Conservation (phyloP, 371 early-diverging fungal species). For the Apophysomyces ossiformis region DNA sequence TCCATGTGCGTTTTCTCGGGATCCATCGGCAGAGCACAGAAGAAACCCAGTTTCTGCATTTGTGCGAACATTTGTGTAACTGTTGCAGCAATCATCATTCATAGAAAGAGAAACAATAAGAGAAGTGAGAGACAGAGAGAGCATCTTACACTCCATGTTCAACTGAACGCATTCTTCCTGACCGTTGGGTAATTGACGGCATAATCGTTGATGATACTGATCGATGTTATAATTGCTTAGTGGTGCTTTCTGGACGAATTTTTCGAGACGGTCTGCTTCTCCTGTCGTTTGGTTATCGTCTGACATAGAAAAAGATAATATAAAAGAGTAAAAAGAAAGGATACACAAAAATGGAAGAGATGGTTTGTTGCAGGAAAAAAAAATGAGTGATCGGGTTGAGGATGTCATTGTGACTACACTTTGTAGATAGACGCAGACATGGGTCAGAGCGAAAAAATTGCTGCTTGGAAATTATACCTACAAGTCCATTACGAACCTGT, state of each 20-base stretch:
- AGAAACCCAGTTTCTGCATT: slow-evolving; percentile 65
- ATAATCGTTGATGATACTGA: slow-evolving; percentile 48
- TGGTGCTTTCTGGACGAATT: slow-evolving; percentile 47
- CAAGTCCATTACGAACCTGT: too few species aligned
- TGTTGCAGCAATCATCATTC: slow-evolving; percentile 15
- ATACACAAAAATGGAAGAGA: too few species aligned
- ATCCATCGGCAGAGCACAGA: slow-evolving; percentile 61
- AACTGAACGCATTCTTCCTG: slow-evolving; percentile 51
- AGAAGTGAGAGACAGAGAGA: not conserved
- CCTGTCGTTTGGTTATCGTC: not conserved
- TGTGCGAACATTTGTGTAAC: slow-evolving; percentile 60
- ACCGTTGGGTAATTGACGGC: slow-evolving; percentile 34
- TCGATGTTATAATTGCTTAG: slow-evolving; percentile 48
- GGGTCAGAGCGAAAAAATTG: too few species aligned
- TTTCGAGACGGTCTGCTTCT: slow-evolving; percentile 43
- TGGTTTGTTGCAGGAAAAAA: too few species aligned
- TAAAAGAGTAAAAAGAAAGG: too few species aligned
- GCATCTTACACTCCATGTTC: slow-evolving; percentile 52
- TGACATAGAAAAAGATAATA: not conserved
- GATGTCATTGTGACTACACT: too few species aligned
- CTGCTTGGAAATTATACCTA: too few species aligned
- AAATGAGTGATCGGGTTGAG: too few species aligned
- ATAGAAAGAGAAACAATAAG: not conserved
- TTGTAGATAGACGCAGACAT: too few species aligned
- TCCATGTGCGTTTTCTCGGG: slow-evolving; percentile 61